Percentiles rank a stretch among this genome's conserved stretches.
phyloP scores from a whole-genome alignment of 495 filamentous ascomycete species.

The Penicillium fimorum region DNA sequence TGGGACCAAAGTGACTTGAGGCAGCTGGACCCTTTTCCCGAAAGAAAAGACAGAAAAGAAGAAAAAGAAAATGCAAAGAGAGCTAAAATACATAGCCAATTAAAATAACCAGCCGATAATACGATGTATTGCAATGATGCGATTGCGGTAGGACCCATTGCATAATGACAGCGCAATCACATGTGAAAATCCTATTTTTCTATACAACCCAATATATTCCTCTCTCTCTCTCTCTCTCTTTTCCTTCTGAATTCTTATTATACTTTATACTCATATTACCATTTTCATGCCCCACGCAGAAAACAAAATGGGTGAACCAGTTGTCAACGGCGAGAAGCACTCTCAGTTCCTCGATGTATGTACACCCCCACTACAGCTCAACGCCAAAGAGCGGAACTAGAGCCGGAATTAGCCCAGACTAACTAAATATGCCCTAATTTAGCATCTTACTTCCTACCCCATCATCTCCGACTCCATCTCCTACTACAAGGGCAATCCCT shows the following conservation, averaged over 20 bases:
- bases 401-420: conserved; percentile 1
- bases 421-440: neutral
- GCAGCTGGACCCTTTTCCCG: neutral
- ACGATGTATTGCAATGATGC: conserved; percentile 20
- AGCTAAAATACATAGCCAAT: neutral
- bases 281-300: conserved; percentile 47
- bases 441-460: conserved; percentile 87
- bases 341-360: conserved; percentile 69
- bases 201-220: conserved; percentile 18
- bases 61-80: neutral
- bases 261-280: conserved; percentile 1
- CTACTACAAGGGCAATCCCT: conserved; percentile 73
- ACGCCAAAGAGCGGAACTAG: neutral
- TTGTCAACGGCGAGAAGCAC: conserved; percentile 66
- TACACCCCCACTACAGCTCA: conserved; percentile 10
- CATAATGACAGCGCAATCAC: conserved; percentile 30
- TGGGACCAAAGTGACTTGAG: neutral
- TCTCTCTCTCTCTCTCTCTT: conserved; percentile 10
- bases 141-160: conserved; percentile 26
- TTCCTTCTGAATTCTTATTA: conserved; percentile 5
- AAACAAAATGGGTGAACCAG: conserved; percentile 41
- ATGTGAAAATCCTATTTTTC: conserved; percentile 26
- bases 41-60: neutral
- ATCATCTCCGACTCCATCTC: conserved; percentile 75
- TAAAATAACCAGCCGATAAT: conserved; percentile 10